Percentiles rank a stretch among this genome's conserved stretches.
These are phyloP conservation scores for Pestalotiopsis sp. DNA, from an alignment of 2,329 filamentous ascomycete genomes.

Conservation along the genomic window DNA sequence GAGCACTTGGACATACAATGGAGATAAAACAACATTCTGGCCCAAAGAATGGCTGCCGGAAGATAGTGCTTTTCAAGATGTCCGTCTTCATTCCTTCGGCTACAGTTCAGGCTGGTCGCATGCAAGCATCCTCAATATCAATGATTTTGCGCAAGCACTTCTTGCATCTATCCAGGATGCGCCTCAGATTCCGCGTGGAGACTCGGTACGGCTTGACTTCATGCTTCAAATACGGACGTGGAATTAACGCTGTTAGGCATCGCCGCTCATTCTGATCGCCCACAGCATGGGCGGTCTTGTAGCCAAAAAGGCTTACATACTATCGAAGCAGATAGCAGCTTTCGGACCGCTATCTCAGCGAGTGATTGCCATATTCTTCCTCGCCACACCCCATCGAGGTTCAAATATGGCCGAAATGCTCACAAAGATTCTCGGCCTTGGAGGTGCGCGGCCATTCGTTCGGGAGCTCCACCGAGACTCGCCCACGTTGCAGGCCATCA, in stretches of 20 bases:
- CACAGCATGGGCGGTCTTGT: conserved; percentile 44
- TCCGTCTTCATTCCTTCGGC: conserved; percentile 36
- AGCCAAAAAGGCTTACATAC: conserved; percentile 37
- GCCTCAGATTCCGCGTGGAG: conserved; percentile 22
- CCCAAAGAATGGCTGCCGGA: conserved; percentile 35
- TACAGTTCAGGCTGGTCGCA: conserved; percentile 24
- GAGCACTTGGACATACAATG: conserved; percentile 36
- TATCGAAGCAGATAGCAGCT: conserved; percentile 24
- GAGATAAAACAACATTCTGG: conserved; percentile 30
- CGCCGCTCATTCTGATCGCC: conserved; percentile 34
- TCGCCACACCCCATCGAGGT: conserved; percentile 40
- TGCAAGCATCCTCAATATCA: conserved; percentile 30
- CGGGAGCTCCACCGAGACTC: conserved; percentile 33
- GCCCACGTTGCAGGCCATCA: conserved; percentile 29
- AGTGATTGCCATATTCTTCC: conserved; percentile 36
- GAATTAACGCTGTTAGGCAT: conserved; percentile 15
- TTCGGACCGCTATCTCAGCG: conserved; percentile 25
- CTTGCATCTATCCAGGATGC: conserved; percentile 31
- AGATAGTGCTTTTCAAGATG: conserved; percentile 32
- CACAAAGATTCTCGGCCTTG: conserved; percentile 23
- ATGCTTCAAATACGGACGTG: background rate
- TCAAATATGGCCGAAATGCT: conserved; percentile 29
- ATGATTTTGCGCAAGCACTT: conserved; percentile 34
- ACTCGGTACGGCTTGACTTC: conserved; percentile 17
- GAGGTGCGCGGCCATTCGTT: conserved; percentile 31